These are phyloP conservation scores for Alnus glutinosa DNA, from an alignment of 306 rosid species.

Conservation along the genomic window DNA sequence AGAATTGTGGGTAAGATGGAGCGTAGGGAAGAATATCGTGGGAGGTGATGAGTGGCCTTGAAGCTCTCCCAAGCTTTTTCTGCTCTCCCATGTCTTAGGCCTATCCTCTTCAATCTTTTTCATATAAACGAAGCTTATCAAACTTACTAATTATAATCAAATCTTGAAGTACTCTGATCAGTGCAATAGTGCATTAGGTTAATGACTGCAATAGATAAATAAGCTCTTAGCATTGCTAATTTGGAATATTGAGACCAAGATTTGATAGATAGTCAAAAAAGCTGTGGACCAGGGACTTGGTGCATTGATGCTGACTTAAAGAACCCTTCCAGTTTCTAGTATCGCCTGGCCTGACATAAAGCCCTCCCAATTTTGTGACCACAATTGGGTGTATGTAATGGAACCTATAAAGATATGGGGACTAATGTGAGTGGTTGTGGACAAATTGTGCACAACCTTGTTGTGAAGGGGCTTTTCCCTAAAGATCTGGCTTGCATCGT, in stretches of 20 bases:
- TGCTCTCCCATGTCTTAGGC: neutral
- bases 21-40: neutral
- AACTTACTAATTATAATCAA: neutral
- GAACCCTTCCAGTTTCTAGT: neutral
- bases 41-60: neutral
- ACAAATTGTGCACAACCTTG: no score
- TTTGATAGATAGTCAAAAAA: neutral
- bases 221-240: neutral
- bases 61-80: neutral
- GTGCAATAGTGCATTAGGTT: neutral
- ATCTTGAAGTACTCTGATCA: neutral
- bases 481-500: neutral
- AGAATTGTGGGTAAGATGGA: slow-evolving; percentile 14
- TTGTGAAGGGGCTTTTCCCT: no score
- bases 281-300: neutral
- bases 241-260: neutral
- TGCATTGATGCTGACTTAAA: neutral
- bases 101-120: slow-evolving; percentile 20
- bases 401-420: slow-evolving; percentile 15
- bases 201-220: neutral
- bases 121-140: neutral
- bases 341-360: neutral
- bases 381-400: slow-evolving; percentile 9
- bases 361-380: neutral
- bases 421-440: no score